phyloP scores from a whole-genome alignment of 2,329 filamentous ascomycete genomes.

The Beauveria sp. region DNA sequence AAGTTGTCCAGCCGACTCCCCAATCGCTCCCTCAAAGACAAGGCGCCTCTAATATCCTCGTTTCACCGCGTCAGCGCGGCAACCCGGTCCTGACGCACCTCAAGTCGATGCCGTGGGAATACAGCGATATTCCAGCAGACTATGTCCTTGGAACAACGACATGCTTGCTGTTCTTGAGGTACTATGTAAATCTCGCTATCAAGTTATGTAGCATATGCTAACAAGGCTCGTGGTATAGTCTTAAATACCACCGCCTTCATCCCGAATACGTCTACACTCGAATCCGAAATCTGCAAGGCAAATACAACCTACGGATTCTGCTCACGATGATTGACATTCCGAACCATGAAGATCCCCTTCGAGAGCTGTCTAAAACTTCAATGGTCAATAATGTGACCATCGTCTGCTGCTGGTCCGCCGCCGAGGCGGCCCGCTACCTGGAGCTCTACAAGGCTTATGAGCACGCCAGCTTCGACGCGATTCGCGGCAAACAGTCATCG shows the following conservation, averaged over 20 bases:
- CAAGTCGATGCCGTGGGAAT: slow-evolving; percentile 84
- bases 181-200: slow-evolving; percentile 2
- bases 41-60: slow-evolving; percentile 71
- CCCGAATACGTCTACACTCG: slow-evolving; percentile 97
- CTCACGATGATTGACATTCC: slow-evolving; percentile 91
- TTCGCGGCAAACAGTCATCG: slow-evolving; percentile 76
- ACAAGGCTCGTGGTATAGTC: slow-evolving; percentile 31
- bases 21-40: slow-evolving; percentile 65
- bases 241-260: slow-evolving; percentile 96
- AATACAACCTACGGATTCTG: slow-evolving; percentile 79
- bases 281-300: slow-evolving; percentile 74
- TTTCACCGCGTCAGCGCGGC: slow-evolving; percentile 87
- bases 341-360: slow-evolving; percentile 84
- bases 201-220: background rate
- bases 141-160: slow-evolving; percentile 83
- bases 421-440: slow-evolving; percentile 87
- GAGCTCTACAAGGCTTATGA: slow-evolving; percentile 95
- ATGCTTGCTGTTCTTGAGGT: slow-evolving; percentile 81
- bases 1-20: slow-evolving; percentile 79
- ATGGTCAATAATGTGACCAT: slow-evolving; percentile 89
- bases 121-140: slow-evolving; percentile 92
- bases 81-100: slow-evolving; percentile 86
- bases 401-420: slow-evolving; percentile 88
- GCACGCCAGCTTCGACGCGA: slow-evolving; percentile 70
- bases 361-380: slow-evolving; percentile 86